A percentile compares a stretch with the other conserved stretches of the same genome.
Conservation (phyloP, 306 rosid species). For the Fragaria ananassa region DNA sequence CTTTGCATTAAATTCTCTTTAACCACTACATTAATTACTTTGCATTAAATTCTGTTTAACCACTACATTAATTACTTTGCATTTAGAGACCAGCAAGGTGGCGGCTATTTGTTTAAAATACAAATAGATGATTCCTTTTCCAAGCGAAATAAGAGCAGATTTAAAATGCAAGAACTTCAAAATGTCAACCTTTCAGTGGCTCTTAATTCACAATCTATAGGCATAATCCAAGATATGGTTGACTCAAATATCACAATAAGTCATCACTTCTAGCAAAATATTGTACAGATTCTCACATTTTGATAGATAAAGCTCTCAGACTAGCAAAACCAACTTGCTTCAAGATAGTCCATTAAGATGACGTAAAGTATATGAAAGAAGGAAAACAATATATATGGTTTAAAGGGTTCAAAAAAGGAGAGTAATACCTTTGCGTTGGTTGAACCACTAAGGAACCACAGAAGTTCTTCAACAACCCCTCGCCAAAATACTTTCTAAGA, state of each 20-base stretch:
- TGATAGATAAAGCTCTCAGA: background rate
- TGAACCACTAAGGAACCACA: slow-evolving; percentile 97
- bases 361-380: background rate
- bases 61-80: background rate
- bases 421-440: slow-evolving; percentile 83
- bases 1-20: background rate
- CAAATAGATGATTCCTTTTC: background rate
- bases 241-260: background rate
- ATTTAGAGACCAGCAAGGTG: background rate
- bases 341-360: background rate
- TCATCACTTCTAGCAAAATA: background rate
- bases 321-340: background rate
- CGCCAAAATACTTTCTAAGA: slow-evolving; percentile 95
- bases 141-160: background rate
- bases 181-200: background rate
- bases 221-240: background rate
- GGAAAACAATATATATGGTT: background rate
- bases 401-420: background rate
- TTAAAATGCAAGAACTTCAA: background rate
- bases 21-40: background rate
- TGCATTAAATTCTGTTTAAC: slow-evolving; percentile 5
- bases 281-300: background rate
- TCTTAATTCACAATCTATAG: background rate
- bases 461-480: slow-evolving; percentile 96
- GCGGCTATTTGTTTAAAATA: background rate